Evolutionary conservation across 2,329 filamentous ascomycete species (phyloP).

Genomic region (Alternaria viburni): DNA sequence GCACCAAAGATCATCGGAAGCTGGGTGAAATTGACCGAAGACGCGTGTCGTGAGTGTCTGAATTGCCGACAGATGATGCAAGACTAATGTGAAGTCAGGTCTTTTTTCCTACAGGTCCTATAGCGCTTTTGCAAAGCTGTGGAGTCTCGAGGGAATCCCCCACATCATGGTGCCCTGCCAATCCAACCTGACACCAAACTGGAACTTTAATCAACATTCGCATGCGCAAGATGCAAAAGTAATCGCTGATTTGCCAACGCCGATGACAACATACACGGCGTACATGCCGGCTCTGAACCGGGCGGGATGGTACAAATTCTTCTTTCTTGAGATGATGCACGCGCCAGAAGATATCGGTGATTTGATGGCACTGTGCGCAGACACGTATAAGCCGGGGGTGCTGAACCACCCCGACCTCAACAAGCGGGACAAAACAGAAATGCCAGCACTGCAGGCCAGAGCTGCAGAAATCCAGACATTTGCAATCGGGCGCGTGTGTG

Average conservation of each 20-base stretch:
- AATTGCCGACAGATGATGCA: not conserved
- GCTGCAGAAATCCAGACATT: constrained; percentile 31
- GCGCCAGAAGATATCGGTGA: constrained; percentile 38
- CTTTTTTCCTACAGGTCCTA: constrained; percentile 39
- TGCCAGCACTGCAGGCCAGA: constrained; percentile 30
- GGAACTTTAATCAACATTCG: constrained; percentile 37
- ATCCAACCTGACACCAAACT: constrained; percentile 32
- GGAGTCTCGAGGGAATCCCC: constrained; percentile 42
- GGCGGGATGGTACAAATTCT: constrained; percentile 46
- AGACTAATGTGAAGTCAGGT: constrained; percentile 18
- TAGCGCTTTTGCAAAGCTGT: constrained; percentile 40
- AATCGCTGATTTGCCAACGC: constrained; percentile 11
- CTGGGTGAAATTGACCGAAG: constrained; percentile 38
- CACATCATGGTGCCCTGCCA: constrained; percentile 44
- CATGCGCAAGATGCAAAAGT: constrained; percentile 34
- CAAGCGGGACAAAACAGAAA: constrained; percentile 35
- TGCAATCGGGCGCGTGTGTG: constrained; percentile 36
- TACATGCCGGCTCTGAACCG: constrained; percentile 47
- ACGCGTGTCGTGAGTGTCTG: constrained; percentile 33
- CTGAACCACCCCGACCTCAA: constrained; percentile 42
- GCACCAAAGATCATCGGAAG: constrained; percentile 41
- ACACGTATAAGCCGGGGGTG: constrained; percentile 40
- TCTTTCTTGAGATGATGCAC: constrained; percentile 40
- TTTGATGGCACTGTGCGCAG: constrained; percentile 36
- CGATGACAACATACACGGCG: constrained; percentile 16